Evolutionary conservation across 2,329 filamentous ascomycete genomes (phyloP), one percentile per base, ranked within the genome.

Genomic region (Cyanodermella asteris): DNA sequence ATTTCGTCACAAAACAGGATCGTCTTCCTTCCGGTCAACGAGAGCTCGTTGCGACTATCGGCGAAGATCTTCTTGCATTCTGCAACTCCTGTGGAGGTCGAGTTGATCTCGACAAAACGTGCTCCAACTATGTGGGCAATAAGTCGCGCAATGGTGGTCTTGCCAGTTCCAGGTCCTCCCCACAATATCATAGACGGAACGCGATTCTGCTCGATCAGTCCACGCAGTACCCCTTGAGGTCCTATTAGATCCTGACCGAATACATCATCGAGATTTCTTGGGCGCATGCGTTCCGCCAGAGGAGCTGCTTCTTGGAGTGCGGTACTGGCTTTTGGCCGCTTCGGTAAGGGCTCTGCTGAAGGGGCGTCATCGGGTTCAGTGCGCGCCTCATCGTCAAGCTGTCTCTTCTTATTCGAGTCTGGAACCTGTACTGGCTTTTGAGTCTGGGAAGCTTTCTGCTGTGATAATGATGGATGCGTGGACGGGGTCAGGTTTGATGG

Each of bases 1-100:
- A 93, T 87, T 55, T 94, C 87, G 51, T 97, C 87, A 51, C 84
- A 93, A 46, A 97, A 97, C 34, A 97, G 69, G 34, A 97, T 91
- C 0, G 87, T 94, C 51, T 77, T 84, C 32, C 81, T 64, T 2
- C 84, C 84, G 0, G 80, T 90, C 25, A 94, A 55, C 1, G 59
- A 54, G 23, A 81, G 51, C 44, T 94, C 87, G 39, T 70, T 76
- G 31, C 65, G 68, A 0, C 87, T 82, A 36, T 93, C 81, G 13
- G 59, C 55, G 40, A 94, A 93, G 27, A 93, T 61, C 55, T 81
- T 87, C 51, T 93, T 91, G 59, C 75, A 82, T 45, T 94, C 84
- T 13, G 64, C 70, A 11, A 94, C 76, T 2, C 82, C 84, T 5
- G 72, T 73, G 36, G 69, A 81, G 3, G 84, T 93, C 33, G 80